Conservation (phyloP, 306 rosid species). For the Dalbergia cochinchinensis region DNA sequence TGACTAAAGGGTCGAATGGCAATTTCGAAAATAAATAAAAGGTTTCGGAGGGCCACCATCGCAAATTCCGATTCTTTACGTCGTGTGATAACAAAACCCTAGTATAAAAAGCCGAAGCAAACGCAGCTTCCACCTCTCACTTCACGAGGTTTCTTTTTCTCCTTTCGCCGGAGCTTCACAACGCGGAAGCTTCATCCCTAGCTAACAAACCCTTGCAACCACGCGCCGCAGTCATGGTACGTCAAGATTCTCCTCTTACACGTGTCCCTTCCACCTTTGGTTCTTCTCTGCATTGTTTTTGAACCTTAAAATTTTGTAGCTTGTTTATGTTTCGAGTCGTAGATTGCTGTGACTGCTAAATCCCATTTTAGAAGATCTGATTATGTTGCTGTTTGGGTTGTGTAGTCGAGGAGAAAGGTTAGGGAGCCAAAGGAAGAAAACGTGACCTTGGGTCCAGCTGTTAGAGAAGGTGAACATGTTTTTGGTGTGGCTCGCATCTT, state of each 20-base stretch:
- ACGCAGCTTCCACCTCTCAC: not conserved
- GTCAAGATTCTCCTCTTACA: not conserved
- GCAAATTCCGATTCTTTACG: not conserved
- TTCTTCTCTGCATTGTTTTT: not conserved
- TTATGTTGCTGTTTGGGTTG: not conserved
- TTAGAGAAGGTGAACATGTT: slow-evolving; percentile 85
- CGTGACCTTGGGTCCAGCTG: slow-evolving; percentile 88
- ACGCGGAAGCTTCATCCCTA: not conserved
- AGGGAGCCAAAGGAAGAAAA: slow-evolving; percentile 93
- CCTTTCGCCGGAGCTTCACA: not conserved
- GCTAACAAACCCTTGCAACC: not conserved
- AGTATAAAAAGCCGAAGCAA: not conserved
- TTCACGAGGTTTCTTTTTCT: not conserved
- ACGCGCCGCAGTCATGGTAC: slow-evolving; percentile 15
- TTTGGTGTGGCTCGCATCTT: slow-evolving; percentile 87
- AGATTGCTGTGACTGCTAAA: not conserved
- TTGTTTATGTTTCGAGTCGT: not conserved
- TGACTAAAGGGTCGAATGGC: not conserved
- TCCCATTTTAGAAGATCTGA: not conserved
- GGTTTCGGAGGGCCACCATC: not conserved
- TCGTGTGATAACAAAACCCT: slow-evolving; percentile 2
- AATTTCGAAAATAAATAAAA: not conserved
- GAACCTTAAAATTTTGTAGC: not conserved
- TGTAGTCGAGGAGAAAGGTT: slow-evolving; percentile 57
- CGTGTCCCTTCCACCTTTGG: too few species aligned